These are phyloP conservation scores for Tetradesmus obliquus DNA, from an alignment of 139 green algal genomes.

Conservation along the genomic window DNA sequence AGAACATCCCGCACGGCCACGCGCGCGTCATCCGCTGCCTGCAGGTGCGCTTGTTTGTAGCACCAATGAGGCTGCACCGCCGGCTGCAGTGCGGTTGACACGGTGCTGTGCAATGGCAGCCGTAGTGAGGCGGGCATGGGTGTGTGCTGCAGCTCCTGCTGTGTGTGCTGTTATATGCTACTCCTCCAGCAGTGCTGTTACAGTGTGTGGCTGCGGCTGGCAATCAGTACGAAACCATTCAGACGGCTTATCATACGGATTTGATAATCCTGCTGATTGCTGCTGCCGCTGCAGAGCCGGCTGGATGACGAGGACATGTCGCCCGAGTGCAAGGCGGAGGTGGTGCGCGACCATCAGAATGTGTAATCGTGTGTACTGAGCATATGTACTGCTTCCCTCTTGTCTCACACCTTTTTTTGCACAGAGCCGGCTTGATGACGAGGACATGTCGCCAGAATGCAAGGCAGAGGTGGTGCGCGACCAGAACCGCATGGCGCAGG, in stretches of 20 bases:
- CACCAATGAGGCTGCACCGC: conserved; percentile 31
- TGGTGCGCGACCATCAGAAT: conserved; percentile 47
- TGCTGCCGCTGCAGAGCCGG: background rate
- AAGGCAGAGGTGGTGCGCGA: conserved; percentile 79
- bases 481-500: conserved; percentile 71
- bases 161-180: no score
- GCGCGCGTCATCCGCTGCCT: conserved; percentile 80
- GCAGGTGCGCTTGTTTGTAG: conserved; percentile 47
- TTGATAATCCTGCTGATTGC: background rate
- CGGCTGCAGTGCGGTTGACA: background rate
- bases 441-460: conserved; percentile 81
- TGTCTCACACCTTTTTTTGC: no score
- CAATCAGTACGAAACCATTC: no score
- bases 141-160: background rate
- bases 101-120: background rate
- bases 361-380: no score
- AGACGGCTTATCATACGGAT: no score
- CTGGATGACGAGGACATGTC: conserved; percentile 59
- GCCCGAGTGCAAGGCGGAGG: conserved; percentile 84
- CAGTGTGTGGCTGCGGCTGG: no score
- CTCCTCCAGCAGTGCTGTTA: no score
- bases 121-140: background rate
- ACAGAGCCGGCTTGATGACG: conserved; percentile 23
- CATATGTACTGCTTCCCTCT: no score
- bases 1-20: conserved; percentile 80